Evolutionary conservation across 176 grass and related monocot species (phyloP).

Genomic region (Aegilops tauschii): DNA sequence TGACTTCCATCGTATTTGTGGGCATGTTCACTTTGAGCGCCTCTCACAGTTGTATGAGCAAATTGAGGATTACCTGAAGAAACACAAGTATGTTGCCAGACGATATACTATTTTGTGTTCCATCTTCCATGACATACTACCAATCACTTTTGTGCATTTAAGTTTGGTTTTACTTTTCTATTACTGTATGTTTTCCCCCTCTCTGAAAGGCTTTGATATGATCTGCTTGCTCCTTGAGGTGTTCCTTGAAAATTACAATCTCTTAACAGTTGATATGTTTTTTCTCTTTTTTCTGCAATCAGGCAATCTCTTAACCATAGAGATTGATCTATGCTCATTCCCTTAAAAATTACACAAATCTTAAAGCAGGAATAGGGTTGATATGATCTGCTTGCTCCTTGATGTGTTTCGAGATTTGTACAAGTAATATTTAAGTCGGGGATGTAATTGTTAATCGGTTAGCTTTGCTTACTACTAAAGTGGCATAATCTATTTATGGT

Average conservation of each 20-base stretch:
- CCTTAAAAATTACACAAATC: not conserved
- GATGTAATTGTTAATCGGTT: not conserved
- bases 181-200: not conserved
- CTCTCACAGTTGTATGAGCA: constrained; percentile 89
- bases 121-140: not conserved
- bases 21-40: constrained; percentile 93
- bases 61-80: constrained; percentile 77
- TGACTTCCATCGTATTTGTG: constrained; percentile 92
- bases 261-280: not conserved
- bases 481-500: not conserved
- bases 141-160: constrained; percentile 14
- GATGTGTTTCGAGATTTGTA: not conserved
- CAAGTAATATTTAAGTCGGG: not conserved
- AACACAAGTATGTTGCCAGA: constrained; percentile 60
- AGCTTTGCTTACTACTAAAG: not conserved
- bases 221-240: no score
- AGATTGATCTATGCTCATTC: not conserved
- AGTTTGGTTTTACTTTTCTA: constrained; percentile 20
- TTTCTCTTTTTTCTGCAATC: not conserved
- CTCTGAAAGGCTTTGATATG: no score
- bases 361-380: not conserved
- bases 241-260: no score
- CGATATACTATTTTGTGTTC: constrained; percentile 6
- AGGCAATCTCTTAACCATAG: not conserved
- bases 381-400: not conserved